These are phyloP conservation scores for Epichloe coenophiala DNA, from an alignment of 2,329 filamentous ascomycete genomes.

Conservation along the genomic window DNA sequence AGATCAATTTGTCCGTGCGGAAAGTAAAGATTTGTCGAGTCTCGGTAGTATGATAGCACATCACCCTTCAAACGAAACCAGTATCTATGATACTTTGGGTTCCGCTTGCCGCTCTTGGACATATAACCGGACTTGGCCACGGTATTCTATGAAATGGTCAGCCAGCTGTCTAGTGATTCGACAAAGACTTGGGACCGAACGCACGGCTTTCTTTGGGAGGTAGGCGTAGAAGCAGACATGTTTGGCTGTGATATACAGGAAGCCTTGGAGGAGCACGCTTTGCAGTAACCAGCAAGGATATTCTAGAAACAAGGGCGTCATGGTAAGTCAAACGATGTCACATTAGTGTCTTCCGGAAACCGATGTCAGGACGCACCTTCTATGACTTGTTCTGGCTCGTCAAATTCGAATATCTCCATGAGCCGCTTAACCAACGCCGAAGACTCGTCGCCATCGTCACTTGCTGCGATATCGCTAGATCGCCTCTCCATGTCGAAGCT, in stretches of 20 bases:
- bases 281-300: conserved; percentile 90
- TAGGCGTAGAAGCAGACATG: conserved; percentile 98
- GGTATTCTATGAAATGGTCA: conserved; percentile 38
- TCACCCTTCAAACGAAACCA: conserved; percentile 92
- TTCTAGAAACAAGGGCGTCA: conserved; percentile 34
- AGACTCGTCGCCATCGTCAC: conserved; percentile 25
- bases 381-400: conserved; percentile 70
- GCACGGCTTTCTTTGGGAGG: conserved; percentile 78
- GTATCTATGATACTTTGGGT: conserved; percentile 76
- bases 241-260: conserved; percentile 85
- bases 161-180: not conserved
- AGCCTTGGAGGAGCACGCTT: conserved; percentile 82
- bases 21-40: conserved; percentile 78
- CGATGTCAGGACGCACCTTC: conserved; percentile 40
- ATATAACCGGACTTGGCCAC: conserved; percentile 79
- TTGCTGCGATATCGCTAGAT: conserved; percentile 25
- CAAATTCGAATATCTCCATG: conserved; percentile 77
- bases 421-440: conserved; percentile 55
- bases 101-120: conserved; percentile 76
- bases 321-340: not conserved
- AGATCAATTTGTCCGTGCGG: conserved; percentile 85
- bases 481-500: conserved; percentile 41
- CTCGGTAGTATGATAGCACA: conserved; percentile 77
- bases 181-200: conserved; percentile 15
- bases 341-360: conserved; percentile 1